Evolutionary conservation across 1,284 basidiomycete genomes (phyloP).

Genomic region (Ceratobasidium sp.): DNA sequence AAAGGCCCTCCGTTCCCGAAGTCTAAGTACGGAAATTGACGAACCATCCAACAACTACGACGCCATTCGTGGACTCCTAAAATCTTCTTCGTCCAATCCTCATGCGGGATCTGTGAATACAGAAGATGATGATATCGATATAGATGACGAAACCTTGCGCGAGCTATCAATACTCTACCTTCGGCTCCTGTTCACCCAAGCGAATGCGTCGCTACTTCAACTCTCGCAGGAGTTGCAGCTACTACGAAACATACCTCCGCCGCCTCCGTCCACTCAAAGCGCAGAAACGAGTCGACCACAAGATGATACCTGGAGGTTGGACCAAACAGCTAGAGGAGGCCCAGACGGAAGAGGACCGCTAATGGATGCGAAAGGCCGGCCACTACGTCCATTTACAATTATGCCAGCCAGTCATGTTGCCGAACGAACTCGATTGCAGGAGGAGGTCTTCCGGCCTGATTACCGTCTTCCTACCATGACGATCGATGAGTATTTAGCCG

Average conservation of each 20-base stretch:
- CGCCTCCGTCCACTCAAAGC: background rate
- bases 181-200: constrained; percentile 75
- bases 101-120: constrained; percentile 11
- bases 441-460: constrained; percentile 87
- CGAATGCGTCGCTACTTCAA: constrained; percentile 57
- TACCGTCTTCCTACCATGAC: constrained; percentile 95
- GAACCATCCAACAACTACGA: constrained; percentile 44
- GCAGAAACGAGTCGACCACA: background rate
- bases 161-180: constrained; percentile 75
- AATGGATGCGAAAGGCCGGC: constrained; percentile 80
- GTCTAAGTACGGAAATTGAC: constrained; percentile 50
- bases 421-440: constrained; percentile 75
- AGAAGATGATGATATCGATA: constrained; percentile 65
- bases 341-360: constrained; percentile 70
- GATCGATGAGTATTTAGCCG: constrained; percentile 93
- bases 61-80: constrained; percentile 26
- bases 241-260: constrained; percentile 66
- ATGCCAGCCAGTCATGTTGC: constrained; percentile 72
- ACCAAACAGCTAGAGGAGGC: constrained; percentile 58
- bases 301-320: constrained; percentile 80
- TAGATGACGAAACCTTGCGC: constrained; percentile 71
- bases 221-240: constrained; percentile 74
- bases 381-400: constrained; percentile 89
- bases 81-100: constrained; percentile 1
- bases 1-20: constrained; percentile 64